Conservation (phyloP, 345 rosid genomes). For the Eucalyptus rudis region DNA sequence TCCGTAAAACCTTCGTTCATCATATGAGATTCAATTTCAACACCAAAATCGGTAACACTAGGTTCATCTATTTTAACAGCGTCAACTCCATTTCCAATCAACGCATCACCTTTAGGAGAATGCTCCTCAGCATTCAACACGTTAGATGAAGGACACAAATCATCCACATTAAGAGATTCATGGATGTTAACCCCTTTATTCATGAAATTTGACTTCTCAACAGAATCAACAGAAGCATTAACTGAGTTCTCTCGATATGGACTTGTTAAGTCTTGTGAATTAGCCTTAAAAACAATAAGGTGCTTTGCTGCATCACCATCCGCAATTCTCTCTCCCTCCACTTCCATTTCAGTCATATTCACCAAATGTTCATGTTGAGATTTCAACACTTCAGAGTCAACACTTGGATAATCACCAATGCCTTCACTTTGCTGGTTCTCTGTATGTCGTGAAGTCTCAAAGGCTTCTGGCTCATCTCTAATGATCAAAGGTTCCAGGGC, state of each 20-base stretch:
- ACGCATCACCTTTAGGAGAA: slow-evolving; percentile 1
- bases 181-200: slow-evolving; percentile 8
- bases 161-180: slow-evolving; percentile 8
- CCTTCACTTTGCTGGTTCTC: slow-evolving; percentile 11
- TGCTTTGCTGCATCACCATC: slow-evolving; percentile 29
- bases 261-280: not conserved
- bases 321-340: slow-evolving; percentile 14
- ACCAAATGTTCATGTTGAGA: slow-evolving; percentile 19
- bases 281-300: slow-evolving; percentile 4
- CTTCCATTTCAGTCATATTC: slow-evolving; percentile 29
- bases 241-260: not conserved
- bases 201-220: not conserved
- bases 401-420: not conserved
- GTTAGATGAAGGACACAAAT: slow-evolving; percentile 4
- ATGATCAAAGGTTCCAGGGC: not conserved
- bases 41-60: not conserved
- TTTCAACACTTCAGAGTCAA: slow-evolving; percentile 1
- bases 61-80: slow-evolving; percentile 16
- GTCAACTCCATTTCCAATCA: slow-evolving; percentile 2
- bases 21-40: not conserved
- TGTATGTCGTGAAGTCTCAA: slow-evolving; percentile 2
- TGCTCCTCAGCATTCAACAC: slow-evolving; percentile 1
- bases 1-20: not conserved
- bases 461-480: slow-evolving; percentile 9
- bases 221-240: slow-evolving; percentile 4